Base-by-base conservation (phyloP, 208 protist genomes). In the Endotrypanum monterogeii region DNA sequence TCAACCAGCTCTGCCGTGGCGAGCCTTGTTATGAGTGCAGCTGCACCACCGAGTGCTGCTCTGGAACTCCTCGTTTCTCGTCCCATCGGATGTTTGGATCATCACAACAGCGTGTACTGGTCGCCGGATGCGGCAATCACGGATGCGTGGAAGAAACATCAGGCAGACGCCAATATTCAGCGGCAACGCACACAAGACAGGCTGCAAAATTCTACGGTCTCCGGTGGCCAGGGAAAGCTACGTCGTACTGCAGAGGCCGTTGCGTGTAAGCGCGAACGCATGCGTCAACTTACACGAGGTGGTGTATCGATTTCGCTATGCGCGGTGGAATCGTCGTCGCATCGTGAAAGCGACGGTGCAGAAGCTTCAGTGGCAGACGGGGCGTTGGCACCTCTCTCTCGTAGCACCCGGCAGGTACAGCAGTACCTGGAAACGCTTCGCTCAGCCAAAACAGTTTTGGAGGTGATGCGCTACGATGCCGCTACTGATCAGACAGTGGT, bases 41-140 rank as follows among this genome's bases (percentile, higher is more conserved):
- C n/a, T 25, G 3, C 62, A 52, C 61, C 5, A 20, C 14, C 28
- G 25, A 23, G 12, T 37, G 14, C 41, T 28, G 51, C 9, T 5
- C 44, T 37, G 14, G 74, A 66, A 61, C 28, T 90, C 79, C 71
- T 76, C 9, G 58, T 87, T 25, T 35, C 37, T 3, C 72, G 78
- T 2, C 86, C 88, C 25, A 92, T 94, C 70, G 88, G 89, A 11
- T 94, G 92, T 74, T 39, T 92, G 2, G 86, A 84, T 7, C 84
- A 88, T 51, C 88, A 92, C 70, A 30, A 84, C 12, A 93, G 89
- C 70, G 65, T 92, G 23, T 96, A 96, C 80, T 90, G 89, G 88
- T 90, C 78, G 11, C 84, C 89, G 1, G 81, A 84, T 56, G 73
- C 52, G 16, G n/a, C 58, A 1, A 25, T 78, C 16, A 73, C 76